These are phyloP conservation scores for Cucurbita argyrosperma DNA, from an alignment of 306 rosid species.

Conservation along the genomic window DNA sequence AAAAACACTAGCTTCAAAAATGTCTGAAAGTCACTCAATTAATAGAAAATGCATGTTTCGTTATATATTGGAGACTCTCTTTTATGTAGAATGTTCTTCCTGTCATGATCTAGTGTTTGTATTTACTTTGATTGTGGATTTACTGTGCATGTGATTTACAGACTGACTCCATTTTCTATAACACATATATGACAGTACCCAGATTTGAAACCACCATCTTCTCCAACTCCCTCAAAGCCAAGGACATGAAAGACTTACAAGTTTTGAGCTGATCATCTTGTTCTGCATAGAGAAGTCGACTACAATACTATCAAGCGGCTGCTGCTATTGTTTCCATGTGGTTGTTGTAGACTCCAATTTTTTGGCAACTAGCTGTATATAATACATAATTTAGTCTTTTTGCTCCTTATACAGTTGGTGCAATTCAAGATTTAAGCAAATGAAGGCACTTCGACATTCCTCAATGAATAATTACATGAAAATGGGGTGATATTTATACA, in stretches of 20 bases:
- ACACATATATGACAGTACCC: constrained; percentile 39
- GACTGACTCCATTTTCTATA: not conserved
- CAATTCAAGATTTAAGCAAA: not conserved
- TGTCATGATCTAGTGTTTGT: not conserved
- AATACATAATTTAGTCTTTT: not conserved
- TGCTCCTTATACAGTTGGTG: not conserved
- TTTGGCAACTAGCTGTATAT: not conserved
- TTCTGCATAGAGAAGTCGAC: not conserved
- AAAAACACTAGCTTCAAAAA: not conserved
- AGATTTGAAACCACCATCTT: constrained; percentile 71
- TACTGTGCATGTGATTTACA: not conserved
- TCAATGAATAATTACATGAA: not conserved
- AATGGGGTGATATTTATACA: not conserved
- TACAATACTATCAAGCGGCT: not conserved
- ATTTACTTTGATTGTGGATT: not conserved
- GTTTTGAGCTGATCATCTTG: not conserved
- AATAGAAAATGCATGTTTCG: not conserved
- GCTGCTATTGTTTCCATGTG: not conserved
- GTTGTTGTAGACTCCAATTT: not conserved
- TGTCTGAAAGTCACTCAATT: not conserved
- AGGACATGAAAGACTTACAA: constrained; percentile 4
- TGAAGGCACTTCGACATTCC: not conserved
- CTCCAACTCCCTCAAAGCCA: constrained; percentile 67
- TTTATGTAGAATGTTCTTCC: too few species aligned
- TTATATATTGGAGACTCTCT: not conserved